A percentile compares a stretch with the other conserved stretches of the same genome.
phyloP scores from a whole-genome alignment of 192 early-diverging fungal species.

The Umbelopsis vinacea region DNA sequence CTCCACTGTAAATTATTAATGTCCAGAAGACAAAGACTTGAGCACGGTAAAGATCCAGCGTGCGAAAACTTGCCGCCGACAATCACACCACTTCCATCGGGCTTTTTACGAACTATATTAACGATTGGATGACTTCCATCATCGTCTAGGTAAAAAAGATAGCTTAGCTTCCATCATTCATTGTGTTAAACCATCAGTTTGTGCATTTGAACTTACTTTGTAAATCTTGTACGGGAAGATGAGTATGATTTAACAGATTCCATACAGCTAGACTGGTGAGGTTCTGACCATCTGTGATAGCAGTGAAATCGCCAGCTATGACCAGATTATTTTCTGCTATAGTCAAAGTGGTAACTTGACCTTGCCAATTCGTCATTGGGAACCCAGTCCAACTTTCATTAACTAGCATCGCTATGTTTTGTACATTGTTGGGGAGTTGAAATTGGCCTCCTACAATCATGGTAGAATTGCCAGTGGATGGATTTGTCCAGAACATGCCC shows the following conservation, averaged over 20 bases:
- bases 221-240: constrained; percentile 28
- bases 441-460: constrained; percentile 65
- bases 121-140: constrained; percentile 24
- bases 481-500: constrained; percentile 57
- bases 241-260: constrained; percentile 51
- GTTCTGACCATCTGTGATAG: constrained; percentile 13
- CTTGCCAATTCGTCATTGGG: constrained; percentile 42
- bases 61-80: constrained; percentile 63
- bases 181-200: constrained; percentile 41
- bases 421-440: constrained; percentile 39
- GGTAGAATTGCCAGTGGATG: constrained; percentile 31
- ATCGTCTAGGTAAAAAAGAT: constrained; percentile 19
- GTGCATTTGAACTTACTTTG: constrained; percentile 31
- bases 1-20: constrained; percentile 35
- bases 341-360: constrained; percentile 54
- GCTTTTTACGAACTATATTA: constrained; percentile 33
- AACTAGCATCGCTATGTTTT: constrained; percentile 51
- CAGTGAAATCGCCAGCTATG: constrained; percentile 59
- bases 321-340: constrained; percentile 58
- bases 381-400: constrained; percentile 54
- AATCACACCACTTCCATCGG: constrained; percentile 41
- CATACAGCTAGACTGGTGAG: constrained; percentile 48
- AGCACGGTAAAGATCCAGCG: constrained; percentile 42
- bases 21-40: constrained; percentile 36
- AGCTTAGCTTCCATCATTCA: constrained; percentile 47